Evolutionary conservation across 179 eudicot species (phyloP).

Genomic region (Camellia oleifera): DNA sequence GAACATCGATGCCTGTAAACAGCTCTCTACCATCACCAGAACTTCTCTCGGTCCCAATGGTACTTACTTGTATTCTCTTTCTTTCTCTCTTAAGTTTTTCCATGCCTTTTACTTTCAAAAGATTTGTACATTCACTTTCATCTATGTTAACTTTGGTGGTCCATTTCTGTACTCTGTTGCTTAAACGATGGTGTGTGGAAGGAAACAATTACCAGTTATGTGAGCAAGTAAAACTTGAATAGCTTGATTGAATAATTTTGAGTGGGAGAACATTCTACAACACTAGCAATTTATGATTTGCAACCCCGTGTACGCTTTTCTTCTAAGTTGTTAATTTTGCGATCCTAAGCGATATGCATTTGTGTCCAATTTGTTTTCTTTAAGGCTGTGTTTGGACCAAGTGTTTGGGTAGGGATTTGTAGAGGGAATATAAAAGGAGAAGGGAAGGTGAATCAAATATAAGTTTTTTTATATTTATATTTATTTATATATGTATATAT

Average conservation of each 20-base stretch:
- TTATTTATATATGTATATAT: no score
- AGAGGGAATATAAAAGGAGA: no score
- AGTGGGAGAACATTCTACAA: not conserved
- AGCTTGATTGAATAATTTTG: not conserved
- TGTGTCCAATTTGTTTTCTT: no score
- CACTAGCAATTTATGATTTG: no score
- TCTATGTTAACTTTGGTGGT: not conserved
- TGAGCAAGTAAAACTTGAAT: not conserved
- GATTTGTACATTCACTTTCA: not conserved
- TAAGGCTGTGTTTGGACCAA: no score
- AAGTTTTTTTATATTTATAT: no score
- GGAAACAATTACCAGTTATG: not conserved
- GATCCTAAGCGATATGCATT: no score
- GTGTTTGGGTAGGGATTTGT: no score
- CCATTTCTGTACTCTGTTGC: not conserved
- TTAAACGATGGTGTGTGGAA: not conserved
- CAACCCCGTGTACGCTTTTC: no score
- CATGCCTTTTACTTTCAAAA: not conserved
- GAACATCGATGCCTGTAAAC: slow-evolving; percentile 88
- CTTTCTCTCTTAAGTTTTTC: not conserved
- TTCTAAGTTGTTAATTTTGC: no score
- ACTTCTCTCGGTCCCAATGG: slow-evolving; percentile 96
- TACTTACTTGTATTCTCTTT: slow-evolving; percentile 1
- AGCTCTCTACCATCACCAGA: slow-evolving; percentile 74
- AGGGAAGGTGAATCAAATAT: no score